These are phyloP conservation scores for Eutrema japonicum DNA, from an alignment of 345 rosid species.

Conservation along the genomic window DNA sequence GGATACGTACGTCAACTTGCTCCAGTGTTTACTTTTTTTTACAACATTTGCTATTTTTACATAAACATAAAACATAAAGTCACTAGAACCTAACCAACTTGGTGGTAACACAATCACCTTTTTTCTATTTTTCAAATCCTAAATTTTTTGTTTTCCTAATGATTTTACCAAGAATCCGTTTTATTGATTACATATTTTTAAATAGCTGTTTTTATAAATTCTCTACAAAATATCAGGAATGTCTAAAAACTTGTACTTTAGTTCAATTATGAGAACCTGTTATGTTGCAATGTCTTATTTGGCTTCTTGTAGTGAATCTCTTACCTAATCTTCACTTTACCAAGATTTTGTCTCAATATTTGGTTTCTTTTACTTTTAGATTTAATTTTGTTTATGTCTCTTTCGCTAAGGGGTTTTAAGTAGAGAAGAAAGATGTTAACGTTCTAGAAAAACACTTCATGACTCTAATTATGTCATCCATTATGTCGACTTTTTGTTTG, in stretches of 20 bases:
- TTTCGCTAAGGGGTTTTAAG: constrained; percentile 18
- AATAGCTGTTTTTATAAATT: background rate
- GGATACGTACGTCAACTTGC: background rate
- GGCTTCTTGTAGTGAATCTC: constrained; percentile 30
- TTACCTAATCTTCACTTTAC: constrained; percentile 38
- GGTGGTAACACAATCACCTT: background rate
- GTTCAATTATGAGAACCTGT: constrained; percentile 14
- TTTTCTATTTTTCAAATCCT: background rate
- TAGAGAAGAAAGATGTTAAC: constrained; percentile 38
- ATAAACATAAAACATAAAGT: too few relatives aligned
- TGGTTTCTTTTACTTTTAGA: constrained; percentile 21
- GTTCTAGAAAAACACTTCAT: constrained; percentile 31
- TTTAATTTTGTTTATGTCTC: constrained; percentile 14
- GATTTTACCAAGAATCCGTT: background rate
- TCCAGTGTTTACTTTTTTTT: background rate
- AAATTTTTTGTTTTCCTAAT: too few relatives aligned
- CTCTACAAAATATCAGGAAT: background rate
- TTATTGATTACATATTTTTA: background rate
- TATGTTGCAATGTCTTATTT: constrained; percentile 26
- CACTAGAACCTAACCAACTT: constrained; percentile 3
- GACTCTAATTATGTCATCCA: constrained; percentile 9
- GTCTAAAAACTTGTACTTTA: background rate
- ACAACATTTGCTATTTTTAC: background rate
- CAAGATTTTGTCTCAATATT: constrained; percentile 35
- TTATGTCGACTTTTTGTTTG: constrained; percentile 23